phyloP scores from a whole-genome alignment of 805 yeast species.

The Candida railenensis region DNA sequence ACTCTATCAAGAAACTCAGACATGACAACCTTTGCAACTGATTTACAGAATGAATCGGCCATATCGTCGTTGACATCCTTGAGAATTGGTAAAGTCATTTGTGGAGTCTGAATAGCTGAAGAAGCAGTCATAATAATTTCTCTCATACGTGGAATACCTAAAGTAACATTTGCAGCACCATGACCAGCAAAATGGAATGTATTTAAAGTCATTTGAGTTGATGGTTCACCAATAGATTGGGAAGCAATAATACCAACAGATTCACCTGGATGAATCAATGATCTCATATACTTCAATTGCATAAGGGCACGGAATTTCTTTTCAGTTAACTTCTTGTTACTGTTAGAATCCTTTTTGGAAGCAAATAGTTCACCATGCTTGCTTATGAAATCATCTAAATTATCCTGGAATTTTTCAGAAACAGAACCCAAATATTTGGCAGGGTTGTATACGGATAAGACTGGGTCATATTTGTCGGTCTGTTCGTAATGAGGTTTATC shows the following conservation, averaged over 20 bases:
- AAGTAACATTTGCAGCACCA: constrained; percentile 99
- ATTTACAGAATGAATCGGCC: constrained; percentile 92
- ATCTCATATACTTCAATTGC: constrained; percentile 98
- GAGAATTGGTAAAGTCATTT: constrained; percentile 89
- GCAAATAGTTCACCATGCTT: constrained; percentile 56
- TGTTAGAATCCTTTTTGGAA: constrained; percentile 45
- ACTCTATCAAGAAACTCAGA: constrained; percentile 88
- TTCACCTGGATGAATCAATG: constrained; percentile 94
- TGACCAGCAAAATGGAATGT: constrained; percentile 99
- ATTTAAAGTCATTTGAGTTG: constrained; percentile 97
- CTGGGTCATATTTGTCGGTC: constrained; percentile 77
- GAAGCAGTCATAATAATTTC: constrained; percentile 99
- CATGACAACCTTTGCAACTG: constrained; percentile 78
- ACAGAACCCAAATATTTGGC: constrained; percentile 90
- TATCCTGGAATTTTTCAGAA: constrained; percentile 82
- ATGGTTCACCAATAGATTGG: constrained; percentile 98
- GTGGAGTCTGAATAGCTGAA: constrained; percentile 94
- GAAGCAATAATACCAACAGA: constrained; percentile 98
- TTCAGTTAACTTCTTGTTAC: constrained; percentile 56
- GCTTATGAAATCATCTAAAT: constrained; percentile 68
- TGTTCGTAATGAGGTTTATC: constrained; percentile 64
- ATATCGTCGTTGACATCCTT: constrained; percentile 77
- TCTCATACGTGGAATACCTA: constrained; percentile 99
- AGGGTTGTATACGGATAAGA: constrained; percentile 81
- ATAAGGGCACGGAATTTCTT: constrained; percentile 92